Evolutionary conservation across 352 stramenopile species (phyloP), one percentile per base, ranked within the genome.

Genomic region (Pythium catenulatum): DNA sequence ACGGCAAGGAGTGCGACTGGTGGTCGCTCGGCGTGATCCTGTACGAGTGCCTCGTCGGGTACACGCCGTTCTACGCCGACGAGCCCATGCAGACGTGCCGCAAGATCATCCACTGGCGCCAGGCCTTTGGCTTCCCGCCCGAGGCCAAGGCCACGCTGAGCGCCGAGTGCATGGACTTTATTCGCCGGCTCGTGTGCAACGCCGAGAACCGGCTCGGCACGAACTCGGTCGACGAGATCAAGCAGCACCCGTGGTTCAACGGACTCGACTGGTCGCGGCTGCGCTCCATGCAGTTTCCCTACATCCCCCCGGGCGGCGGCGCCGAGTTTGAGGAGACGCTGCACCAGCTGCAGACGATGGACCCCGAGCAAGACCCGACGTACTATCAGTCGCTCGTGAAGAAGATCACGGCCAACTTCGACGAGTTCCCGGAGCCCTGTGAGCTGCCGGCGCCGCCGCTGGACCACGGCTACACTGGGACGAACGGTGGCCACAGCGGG

Each of bases 21-120:
- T 99, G 99, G 99, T 99, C 95, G 54, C 94, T 99, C 68, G 99
- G 99, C 36, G 99, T 99, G 23, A 99, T 99, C 85, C 98, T 99
- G 94, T 99, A 99, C 91, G 99, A 99, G 92, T 99, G 98, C 90
- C 93, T 99, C 46, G 97, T 99, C 19, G 99, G 99, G 21, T 99
- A 99, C 92, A 99, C 99, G 50, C 99, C 99, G 17, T 99, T 99
- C 89, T 99, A 99, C 91, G 98, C 99, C 5, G 98, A 99, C 85
- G 96, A 99, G 82, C 97, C 99, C 17, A 98, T 99, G 79, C 97
- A 98, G 54, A 99, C 99, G 14, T 99, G 99, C 90, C 94, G 98
- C 36, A 99, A 99, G 90, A 96, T 96, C 80, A 94, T 98, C 65
- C 95, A 98, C 80, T 98, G 96, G 96, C 94, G 94, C 46, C 91